Conservation (phyloP, 2,329 filamentous ascomycete species). For the Geosmithia putterillii region DNA sequence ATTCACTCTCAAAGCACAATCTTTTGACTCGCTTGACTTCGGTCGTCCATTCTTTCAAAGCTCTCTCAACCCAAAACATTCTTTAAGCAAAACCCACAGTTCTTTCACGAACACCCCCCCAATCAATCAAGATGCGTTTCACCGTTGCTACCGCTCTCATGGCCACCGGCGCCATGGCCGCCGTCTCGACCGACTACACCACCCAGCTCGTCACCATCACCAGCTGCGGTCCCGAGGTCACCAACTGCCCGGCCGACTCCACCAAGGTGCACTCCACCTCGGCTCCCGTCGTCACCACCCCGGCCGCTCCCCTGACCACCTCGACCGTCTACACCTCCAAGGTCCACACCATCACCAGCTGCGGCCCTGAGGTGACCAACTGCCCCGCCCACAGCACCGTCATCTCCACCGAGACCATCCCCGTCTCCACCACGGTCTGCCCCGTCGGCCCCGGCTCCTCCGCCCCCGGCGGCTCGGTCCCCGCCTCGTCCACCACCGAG, state of each 20-base stretch:
- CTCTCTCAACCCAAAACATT: constrained; percentile 14
- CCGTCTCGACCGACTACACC: constrained; percentile 37
- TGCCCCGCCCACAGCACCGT: constrained; percentile 36
- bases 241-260: constrained; percentile 43
- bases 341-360: constrained; percentile 50
- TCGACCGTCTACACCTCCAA: constrained; percentile 45
- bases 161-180: constrained; percentile 6
- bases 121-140: constrained; percentile 51
- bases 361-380: constrained; percentile 47
- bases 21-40: constrained; percentile 35
- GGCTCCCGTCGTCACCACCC: constrained; percentile 18
- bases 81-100: constrained; percentile 16
- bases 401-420: constrained; percentile 21
- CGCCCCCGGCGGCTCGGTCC: constrained; percentile 4
- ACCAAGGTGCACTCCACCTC: constrained; percentile 24
- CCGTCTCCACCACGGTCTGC: constrained; percentile 27
- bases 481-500: constrained; percentile 4
- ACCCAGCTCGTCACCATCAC: constrained; percentile 50
- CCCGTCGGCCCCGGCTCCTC: constrained; percentile 15
- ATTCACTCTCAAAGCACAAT: constrained; percentile 17
- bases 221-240: constrained; percentile 44
- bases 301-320: constrained; percentile 26
- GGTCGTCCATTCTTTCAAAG: constrained; percentile 44
- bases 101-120: constrained; percentile 14
- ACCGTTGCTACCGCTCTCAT: constrained; percentile 23